Percentiles rank a stretch among this genome's conserved stretches.
Conservation (phyloP, 495 filamentous ascomycete genomes). For the Penicillium bialowiezense region DNA sequence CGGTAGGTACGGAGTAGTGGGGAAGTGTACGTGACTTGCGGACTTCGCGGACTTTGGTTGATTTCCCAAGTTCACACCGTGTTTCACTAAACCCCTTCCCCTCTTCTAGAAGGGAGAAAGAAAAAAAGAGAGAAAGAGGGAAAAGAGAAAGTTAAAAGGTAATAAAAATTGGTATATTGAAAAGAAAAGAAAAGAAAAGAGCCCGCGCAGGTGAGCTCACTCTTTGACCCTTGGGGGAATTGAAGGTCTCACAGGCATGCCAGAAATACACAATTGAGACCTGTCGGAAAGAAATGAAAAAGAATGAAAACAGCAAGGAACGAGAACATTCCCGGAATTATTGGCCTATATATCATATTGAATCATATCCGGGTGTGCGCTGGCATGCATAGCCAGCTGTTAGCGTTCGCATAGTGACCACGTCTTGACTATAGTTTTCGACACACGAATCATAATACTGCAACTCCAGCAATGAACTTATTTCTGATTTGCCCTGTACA, state of each 20-base stretch:
- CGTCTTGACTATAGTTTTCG: too few relatives aligned
- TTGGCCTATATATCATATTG: not conserved
- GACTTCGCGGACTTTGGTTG: too few relatives aligned
- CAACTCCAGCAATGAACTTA: too few relatives aligned
- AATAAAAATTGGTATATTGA: not conserved
- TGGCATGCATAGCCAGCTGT: slow-evolving; percentile 18
- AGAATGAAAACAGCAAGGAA: slow-evolving; percentile 8
- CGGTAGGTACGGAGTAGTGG: not conserved
- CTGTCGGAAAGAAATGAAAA: not conserved
- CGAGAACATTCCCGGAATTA: not conserved
- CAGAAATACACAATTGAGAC: not conserved
- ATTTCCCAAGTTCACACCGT: too few relatives aligned
- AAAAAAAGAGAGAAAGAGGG: not conserved
- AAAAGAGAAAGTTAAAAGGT: too few relatives aligned
- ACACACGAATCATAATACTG: too few relatives aligned
- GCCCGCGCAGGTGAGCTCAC: slow-evolving; percentile 8
- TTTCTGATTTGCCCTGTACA: too few relatives aligned
- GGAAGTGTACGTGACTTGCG: not conserved
- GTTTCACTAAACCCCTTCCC: too few relatives aligned
- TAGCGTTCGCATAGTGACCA: not conserved
- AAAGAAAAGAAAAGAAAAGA: not conserved
- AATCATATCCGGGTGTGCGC: slow-evolving; percentile 12
- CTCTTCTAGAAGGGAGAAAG: too few relatives aligned
- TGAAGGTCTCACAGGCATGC: slow-evolving; percentile 10
- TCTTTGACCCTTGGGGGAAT: slow-evolving; percentile 11